Percentiles rank a stretch among this genome's conserved stretches.
Conservation (phyloP, 1,284 basidiomycete species). For the Pseudozyma hubeiensis region DNA sequence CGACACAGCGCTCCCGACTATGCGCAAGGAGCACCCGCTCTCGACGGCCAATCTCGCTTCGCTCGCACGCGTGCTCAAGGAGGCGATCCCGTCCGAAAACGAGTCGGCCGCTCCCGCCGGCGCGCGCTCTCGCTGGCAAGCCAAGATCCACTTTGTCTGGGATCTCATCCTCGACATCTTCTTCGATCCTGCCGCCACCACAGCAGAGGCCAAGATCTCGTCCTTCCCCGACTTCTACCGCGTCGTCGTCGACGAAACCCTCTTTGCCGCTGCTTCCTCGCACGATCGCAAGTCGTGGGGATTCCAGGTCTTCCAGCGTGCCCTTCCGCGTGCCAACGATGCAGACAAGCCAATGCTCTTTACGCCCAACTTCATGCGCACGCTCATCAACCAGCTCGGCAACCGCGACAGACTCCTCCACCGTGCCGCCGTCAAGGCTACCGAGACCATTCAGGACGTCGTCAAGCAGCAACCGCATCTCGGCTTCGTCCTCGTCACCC, state of each 20-base stretch:
- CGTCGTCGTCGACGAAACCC: conserved; percentile 88
- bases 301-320: conserved; percentile 88
- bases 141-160: conserved; percentile 94
- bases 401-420: conserved; percentile 87
- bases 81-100: conserved; percentile 73
- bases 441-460: conserved; percentile 78
- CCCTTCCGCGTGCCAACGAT: conserved; percentile 78
- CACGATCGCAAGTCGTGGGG: conserved; percentile 94
- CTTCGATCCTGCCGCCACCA: conserved; percentile 70
- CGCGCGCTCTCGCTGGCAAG: conserved; percentile 77
- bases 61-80: conserved; percentile 73
- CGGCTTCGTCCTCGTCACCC: conserved; percentile 85
- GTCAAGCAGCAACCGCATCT: conserved; percentile 82
- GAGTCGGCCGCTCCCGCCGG: conserved; percentile 72
- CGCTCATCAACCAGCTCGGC: conserved; percentile 94
- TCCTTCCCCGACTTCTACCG: conserved; percentile 91
- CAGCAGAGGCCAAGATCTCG: conserved; percentile 70
- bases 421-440: conserved; percentile 76
- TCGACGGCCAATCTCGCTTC: conserved; percentile 77
- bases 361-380: conserved; percentile 94
- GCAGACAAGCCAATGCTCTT: conserved; percentile 85
- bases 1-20: conserved; percentile 65
- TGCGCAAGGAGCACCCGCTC: conserved; percentile 78
- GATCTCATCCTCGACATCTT: conserved; percentile 82
- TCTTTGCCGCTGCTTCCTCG: conserved; percentile 86